Evolutionary conservation across 139 green algal species (phyloP).

Genomic region (Closterium sp.): DNA sequence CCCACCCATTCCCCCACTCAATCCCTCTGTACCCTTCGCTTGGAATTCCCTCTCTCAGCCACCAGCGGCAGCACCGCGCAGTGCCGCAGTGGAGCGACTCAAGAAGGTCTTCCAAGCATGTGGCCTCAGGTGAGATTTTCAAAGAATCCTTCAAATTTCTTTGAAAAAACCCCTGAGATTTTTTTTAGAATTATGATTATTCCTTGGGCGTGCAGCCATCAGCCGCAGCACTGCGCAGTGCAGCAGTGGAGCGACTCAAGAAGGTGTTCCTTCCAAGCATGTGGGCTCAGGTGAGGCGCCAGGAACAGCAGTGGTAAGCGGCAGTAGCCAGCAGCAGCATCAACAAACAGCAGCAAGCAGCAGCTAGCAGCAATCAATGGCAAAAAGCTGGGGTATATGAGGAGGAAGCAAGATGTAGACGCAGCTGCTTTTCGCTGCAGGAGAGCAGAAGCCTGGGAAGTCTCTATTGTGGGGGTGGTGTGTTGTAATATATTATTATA

Average conservation of each 20-base stretch:
- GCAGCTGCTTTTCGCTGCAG: too few relatives aligned
- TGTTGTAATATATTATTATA: too few relatives aligned
- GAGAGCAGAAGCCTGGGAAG: too few relatives aligned
- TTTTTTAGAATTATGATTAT: too few relatives aligned
- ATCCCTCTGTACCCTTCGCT: not conserved
- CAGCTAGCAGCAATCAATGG: too few relatives aligned
- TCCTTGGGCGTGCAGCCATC: too few relatives aligned
- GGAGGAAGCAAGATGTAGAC: too few relatives aligned
- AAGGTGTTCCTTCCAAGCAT: slow-evolving; percentile 17
- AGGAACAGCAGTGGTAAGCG: not conserved
- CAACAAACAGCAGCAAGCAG: not conserved
- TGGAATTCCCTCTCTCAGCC: not conserved
- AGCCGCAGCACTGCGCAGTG: not conserved
- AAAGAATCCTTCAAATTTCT: not conserved
- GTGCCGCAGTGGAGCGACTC: slow-evolving; percentile 9
- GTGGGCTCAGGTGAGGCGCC: not conserved
- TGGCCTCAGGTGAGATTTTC: not conserved
- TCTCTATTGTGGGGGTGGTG: too few relatives aligned
- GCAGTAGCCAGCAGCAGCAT: not conserved
- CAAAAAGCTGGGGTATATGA: too few relatives aligned
- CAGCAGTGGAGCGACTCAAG: slow-evolving; percentile 11
- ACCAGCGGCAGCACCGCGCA: not conserved
- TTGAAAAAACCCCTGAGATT: too few relatives aligned
- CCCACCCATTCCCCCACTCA: not conserved
- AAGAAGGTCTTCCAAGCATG: slow-evolving; percentile 17